Conservation (phyloP, 441 rosid species). For the Kokia cookei region DNA sequence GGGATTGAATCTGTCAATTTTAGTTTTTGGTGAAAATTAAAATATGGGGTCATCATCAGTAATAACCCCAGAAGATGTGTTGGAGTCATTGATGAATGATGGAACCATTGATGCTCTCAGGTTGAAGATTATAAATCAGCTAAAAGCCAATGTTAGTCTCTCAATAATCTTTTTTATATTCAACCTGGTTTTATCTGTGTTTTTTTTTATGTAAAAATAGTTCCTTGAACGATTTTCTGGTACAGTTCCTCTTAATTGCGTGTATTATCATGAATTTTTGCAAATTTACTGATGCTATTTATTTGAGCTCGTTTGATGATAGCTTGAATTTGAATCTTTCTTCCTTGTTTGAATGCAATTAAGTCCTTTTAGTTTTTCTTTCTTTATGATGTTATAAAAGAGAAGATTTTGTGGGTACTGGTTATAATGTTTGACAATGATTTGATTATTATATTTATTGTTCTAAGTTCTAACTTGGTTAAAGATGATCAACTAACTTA, state of each 20-base stretch:
- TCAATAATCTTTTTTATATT: neutral
- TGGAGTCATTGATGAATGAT: conserved; percentile 94
- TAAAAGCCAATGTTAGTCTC: conserved; percentile 74
- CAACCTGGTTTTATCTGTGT: neutral
- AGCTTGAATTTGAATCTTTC: neutral
- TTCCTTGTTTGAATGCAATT: neutral
- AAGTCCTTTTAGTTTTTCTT: neutral
- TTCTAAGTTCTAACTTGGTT: neutral
- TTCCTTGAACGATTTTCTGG: neutral
- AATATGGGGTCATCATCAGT: conserved; percentile 64
- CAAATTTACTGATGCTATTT: neutral
- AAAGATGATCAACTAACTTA: neutral
- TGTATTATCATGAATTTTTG: neutral
- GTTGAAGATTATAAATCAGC: conserved; percentile 89
- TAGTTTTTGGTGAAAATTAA: neutral
- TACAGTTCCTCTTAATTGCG: neutral
- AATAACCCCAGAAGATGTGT: conserved; percentile 83
- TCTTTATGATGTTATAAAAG: too few species aligned
- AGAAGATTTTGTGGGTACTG: neutral
- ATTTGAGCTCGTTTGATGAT: neutral
- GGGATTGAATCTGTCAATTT: neutral
- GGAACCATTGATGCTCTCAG: conserved; percentile 95
- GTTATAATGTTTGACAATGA: neutral
- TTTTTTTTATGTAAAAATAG: neutral
- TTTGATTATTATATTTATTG: neutral